phyloP scores from a whole-genome alignment of 2,329 filamentous ascomycete genomes.

The Xylariaceae sp. region DNA sequence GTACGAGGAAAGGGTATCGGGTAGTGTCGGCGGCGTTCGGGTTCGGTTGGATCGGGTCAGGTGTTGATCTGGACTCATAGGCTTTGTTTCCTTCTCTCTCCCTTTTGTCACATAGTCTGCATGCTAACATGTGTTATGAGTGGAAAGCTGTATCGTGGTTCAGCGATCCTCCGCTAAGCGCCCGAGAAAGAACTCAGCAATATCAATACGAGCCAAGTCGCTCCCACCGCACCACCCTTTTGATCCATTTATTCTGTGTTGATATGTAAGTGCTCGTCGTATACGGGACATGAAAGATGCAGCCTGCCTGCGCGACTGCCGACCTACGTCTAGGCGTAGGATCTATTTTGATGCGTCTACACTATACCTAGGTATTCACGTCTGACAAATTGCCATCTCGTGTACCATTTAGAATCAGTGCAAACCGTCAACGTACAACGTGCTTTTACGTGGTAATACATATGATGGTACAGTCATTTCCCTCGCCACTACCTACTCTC shows the following conservation, averaged over 20 bases:
- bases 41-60: constrained; percentile 19
- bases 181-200: constrained; percentile 7
- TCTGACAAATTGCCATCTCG: neutral
- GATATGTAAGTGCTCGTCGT: constrained; percentile 18
- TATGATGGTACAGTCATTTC: constrained; percentile 4
- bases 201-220: constrained; percentile 16
- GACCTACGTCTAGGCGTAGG: neutral
- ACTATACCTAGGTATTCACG: neutral
- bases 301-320: neutral
- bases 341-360: neutral
- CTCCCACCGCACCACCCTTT: constrained; percentile 10
- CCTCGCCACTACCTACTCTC: neutral
- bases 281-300: constrained; percentile 4
- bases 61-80: constrained; percentile 21
- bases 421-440: neutral
- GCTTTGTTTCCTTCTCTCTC: constrained; percentile 34
- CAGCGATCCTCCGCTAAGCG: constrained; percentile 2
- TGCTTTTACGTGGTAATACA: neutral
- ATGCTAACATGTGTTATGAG: constrained; percentile 33
- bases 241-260: neutral
- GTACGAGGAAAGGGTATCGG: constrained; percentile 12
- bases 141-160: constrained; percentile 18
- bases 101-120: constrained; percentile 28
- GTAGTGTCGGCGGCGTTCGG: constrained; percentile 16
- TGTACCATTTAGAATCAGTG: neutral